A percentile compares a stretch with the other conserved stretches of the same genome.
Evolutionary conservation across 306 rosid genomes (phyloP).

Genomic region (Chamaecrista fasciculata): DNA sequence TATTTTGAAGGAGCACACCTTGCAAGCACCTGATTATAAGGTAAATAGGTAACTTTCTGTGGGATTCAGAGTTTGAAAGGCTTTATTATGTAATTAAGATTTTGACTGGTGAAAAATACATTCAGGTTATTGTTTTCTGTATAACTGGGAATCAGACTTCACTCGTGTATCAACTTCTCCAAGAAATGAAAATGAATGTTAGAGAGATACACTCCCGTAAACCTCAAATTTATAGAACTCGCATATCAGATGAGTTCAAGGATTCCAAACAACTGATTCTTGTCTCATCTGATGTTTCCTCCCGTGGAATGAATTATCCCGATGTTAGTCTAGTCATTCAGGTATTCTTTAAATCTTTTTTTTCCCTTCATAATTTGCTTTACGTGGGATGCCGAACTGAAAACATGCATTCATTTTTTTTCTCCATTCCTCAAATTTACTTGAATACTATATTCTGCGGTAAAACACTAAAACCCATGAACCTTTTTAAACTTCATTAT

Average conservation of each 20-base stretch:
- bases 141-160: conserved; percentile 80
- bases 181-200: conserved; percentile 87
- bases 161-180: conserved; percentile 65
- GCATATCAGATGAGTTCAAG: conserved; percentile 84
- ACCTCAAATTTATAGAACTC: conserved; percentile 80
- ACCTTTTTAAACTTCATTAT: not conserved
- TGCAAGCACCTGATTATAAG: conserved; percentile 74
- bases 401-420: not conserved
- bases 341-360: conserved; percentile 42
- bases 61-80: conserved; percentile 17
- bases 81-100: conserved; percentile 15
- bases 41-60: conserved; percentile 59
- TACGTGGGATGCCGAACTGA: not conserved
- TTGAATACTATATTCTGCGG: not conserved
- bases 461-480: not conserved
- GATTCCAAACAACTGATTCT: conserved; percentile 73
- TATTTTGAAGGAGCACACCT: conserved; percentile 72
- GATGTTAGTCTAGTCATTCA: conserved; percentile 93
- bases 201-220: conserved; percentile 91
- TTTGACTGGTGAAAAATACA: conserved; percentile 30
- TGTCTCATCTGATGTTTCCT: conserved; percentile 87
- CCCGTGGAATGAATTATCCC: conserved; percentile 94
- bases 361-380: not conserved
- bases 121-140: conserved; percentile 92
- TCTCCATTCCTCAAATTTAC: not conserved